These are phyloP conservation scores for Chlamydomonas sphaeroides DNA, from an alignment of 139 green algal genomes.

Conservation along the genomic window DNA sequence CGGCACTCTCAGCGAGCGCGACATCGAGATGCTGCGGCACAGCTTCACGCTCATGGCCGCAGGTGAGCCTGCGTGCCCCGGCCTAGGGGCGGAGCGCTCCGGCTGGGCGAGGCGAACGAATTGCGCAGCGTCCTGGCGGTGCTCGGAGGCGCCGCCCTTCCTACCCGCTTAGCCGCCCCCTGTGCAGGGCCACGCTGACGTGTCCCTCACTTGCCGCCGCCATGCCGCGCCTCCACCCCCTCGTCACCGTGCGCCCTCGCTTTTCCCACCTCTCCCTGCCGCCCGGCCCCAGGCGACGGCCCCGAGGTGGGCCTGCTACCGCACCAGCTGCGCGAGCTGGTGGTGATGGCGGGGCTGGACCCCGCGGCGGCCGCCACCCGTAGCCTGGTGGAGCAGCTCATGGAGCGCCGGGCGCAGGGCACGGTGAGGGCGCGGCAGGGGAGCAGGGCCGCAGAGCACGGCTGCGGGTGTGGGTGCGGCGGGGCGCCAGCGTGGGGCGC, in stretches of 20 bases:
- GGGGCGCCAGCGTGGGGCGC: too few species aligned
- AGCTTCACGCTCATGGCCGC: slow-evolving; percentile 70
- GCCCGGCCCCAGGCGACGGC: slow-evolving; percentile 48
- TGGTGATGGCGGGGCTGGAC: slow-evolving; percentile 69
- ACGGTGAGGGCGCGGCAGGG: not conserved
- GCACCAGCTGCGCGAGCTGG: slow-evolving; percentile 67
- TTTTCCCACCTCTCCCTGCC: not conserved
- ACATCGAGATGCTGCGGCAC: slow-evolving; percentile 68
- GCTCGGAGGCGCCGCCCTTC: too few species aligned
- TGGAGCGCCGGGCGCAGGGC: slow-evolving; percentile 18
- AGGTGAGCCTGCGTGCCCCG: slow-evolving; percentile 15
- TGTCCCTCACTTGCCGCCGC: too few species aligned
- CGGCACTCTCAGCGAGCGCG: slow-evolving; percentile 53
- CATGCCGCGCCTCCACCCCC: not conserved
- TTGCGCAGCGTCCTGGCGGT: not conserved
- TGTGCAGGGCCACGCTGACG: too few species aligned
- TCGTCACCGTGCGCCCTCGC: not conserved
- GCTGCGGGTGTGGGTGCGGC: too few species aligned
- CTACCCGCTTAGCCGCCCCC: too few species aligned
- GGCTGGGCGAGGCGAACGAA: too few species aligned
- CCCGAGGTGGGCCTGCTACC: slow-evolving; percentile 46
- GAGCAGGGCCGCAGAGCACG: too few species aligned
- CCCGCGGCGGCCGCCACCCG: slow-evolving; percentile 47
- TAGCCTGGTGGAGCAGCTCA: slow-evolving; percentile 55
- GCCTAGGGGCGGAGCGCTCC: not conserved